Conservation (phyloP, 371 early-diverging fungal species). For the Fennellomyces sp. region DNA sequence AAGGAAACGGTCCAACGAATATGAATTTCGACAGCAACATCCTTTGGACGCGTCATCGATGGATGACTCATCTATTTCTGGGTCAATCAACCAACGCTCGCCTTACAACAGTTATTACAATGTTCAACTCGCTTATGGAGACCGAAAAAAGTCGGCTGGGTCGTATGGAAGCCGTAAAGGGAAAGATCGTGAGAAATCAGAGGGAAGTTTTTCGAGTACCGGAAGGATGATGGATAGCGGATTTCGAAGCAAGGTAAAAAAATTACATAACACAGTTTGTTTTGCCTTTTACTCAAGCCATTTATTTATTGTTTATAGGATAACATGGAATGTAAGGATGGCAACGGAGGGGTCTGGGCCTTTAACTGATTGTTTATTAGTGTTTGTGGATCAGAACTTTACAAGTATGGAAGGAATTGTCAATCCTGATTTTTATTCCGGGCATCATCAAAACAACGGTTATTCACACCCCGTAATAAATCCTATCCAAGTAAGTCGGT, state of each 20-base stretch:
- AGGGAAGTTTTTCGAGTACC: background rate
- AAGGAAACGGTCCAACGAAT: constrained; percentile 16
- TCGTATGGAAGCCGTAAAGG: constrained; percentile 13
- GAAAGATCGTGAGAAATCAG: constrained; percentile 21
- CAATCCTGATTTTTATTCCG: constrained; percentile 30
- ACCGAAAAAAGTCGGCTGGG: constrained; percentile 18
- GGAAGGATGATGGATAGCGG: background rate
- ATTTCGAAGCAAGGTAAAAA: constrained; percentile 8
- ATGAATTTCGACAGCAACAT: constrained; percentile 12
- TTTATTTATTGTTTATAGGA: background rate
- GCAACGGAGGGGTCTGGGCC: background rate
- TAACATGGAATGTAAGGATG: constrained; percentile 20
- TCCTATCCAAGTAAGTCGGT: constrained; percentile 6
- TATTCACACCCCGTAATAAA: background rate
- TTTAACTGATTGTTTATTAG: background rate
- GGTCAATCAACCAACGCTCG: background rate
- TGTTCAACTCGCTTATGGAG: constrained; percentile 3
- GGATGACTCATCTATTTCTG: constrained; percentile 15
- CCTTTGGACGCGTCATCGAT: constrained; percentile 10
- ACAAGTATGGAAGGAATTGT: constrained; percentile 53
- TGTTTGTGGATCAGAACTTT: constrained; percentile 46
- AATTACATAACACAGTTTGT: constrained; percentile 8
- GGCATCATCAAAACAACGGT: constrained; percentile 3
- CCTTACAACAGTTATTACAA: background rate
- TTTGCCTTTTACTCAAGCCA: too few species aligned